Conservation (phyloP, 2,329 filamentous ascomycete genomes). For the Metarhizium guizhouense region DNA sequence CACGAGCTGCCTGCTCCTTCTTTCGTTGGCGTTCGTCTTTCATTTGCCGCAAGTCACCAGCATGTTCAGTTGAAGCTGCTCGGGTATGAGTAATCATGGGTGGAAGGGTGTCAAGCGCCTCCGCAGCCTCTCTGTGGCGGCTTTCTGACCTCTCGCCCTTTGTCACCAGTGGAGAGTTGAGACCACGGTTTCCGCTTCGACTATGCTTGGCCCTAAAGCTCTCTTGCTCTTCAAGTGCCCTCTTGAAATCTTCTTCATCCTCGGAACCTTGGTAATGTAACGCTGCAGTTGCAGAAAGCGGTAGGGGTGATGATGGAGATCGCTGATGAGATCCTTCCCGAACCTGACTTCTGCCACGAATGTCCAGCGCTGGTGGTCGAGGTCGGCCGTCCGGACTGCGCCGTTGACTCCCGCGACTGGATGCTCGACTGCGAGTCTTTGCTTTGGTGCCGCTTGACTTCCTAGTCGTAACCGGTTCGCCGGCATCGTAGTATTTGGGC, state of each 20-base stretch:
- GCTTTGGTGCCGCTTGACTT: constrained; percentile 28
- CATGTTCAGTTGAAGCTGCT: constrained; percentile 35
- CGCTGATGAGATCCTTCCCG: constrained; percentile 49
- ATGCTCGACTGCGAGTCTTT: constrained; percentile 34
- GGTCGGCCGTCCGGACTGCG: constrained; percentile 37
- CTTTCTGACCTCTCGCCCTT: constrained; percentile 30
- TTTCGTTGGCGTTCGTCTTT: constrained; percentile 55
- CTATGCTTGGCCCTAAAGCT: constrained; percentile 46
- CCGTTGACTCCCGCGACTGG: constrained; percentile 38
- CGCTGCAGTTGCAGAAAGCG: constrained; percentile 49
- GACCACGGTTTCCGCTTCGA: constrained; percentile 38
- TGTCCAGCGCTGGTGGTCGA: constrained; percentile 33
- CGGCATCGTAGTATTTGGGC: constrained; percentile 24
- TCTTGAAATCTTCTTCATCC: constrained; percentile 55
- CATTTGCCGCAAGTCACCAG: constrained; percentile 44
- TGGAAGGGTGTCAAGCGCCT: constrained; percentile 22
- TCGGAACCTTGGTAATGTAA: constrained; percentile 38
- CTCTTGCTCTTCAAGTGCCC: constrained; percentile 44
- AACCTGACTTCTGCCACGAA: constrained; percentile 54
- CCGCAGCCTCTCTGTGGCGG: constrained; percentile 23
- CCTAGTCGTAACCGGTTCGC: constrained; percentile 35
- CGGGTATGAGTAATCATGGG: constrained; percentile 21
- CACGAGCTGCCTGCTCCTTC: constrained; percentile 69
- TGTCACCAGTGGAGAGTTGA: constrained; percentile 24
- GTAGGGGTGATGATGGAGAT: constrained; percentile 75